Percentiles rank a stretch among this genome's conserved stretches.
These are phyloP conservation scores for Crucibulum laeve DNA, from an alignment of 768 basidiomycete genomes.

Conservation along the genomic window DNA sequence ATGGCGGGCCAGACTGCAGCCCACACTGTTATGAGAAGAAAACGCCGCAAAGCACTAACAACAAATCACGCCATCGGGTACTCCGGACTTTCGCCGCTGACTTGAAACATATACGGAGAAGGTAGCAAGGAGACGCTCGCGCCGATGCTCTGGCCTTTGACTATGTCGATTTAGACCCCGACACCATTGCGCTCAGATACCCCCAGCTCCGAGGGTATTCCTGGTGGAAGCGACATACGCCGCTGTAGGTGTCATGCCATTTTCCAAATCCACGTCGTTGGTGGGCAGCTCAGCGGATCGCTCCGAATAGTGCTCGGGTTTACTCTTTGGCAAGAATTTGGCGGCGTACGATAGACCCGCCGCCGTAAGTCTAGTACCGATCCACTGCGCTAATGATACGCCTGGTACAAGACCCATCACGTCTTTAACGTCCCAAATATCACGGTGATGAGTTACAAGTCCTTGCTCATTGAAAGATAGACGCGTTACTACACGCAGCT, in stretches of 20 bases:
- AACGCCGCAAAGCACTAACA: constrained; percentile 9
- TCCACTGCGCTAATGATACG: constrained; percentile 62
- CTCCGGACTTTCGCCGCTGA: constrained; percentile 12
- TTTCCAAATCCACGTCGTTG: constrained; percentile 4
- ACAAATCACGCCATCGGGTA: constrained; percentile 8
- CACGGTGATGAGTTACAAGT: constrained; percentile 75
- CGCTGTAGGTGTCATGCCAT: constrained; percentile 5
- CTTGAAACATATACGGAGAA: not conserved
- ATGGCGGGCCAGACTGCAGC: too few species aligned
- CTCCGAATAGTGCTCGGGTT: constrained; percentile 8
- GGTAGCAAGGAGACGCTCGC: not conserved
- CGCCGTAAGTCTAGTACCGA: constrained; percentile 59
- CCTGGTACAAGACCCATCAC: constrained; percentile 72
- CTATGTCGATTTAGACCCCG: too few species aligned
- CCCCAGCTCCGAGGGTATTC: constrained; percentile 6
- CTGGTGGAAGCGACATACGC: constrained; percentile 2
- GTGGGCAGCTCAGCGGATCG: constrained; percentile 5
- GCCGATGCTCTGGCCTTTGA: constrained; percentile 3
- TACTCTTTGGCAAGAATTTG: constrained; percentile 23
- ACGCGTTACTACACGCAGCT: constrained; percentile 66
- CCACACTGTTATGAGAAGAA: not conserved
- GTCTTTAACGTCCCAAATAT: constrained; percentile 80
- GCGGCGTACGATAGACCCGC: constrained; percentile 45
- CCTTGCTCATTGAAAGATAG: constrained; percentile 80
- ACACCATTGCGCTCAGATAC: constrained; percentile 1